phyloP scores from a whole-genome alignment of 257 asterid genomes.

The Forsythia viridissima region DNA sequence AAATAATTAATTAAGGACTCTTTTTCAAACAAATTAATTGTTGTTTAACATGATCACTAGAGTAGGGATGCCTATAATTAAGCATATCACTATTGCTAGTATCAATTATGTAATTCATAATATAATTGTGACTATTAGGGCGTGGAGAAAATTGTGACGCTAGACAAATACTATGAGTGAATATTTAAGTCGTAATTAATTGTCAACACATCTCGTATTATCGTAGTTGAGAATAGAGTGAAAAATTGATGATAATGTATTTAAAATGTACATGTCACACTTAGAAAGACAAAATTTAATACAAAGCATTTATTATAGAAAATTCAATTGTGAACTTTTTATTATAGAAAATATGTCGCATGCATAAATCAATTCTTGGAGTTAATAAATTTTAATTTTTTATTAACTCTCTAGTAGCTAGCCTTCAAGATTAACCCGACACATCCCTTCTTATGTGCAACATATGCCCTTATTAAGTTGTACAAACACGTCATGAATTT shows the following conservation, averaged over 20 bases:
- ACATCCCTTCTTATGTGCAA: too few relatives aligned
- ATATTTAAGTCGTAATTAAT: too few relatives aligned
- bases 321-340: too few relatives aligned
- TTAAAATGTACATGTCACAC: background rate
- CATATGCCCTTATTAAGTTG: background rate
- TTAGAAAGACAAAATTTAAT: too few relatives aligned
- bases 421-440: background rate
- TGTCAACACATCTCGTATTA: background rate
- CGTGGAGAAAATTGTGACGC: background rate
- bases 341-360: background rate
- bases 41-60: background rate
- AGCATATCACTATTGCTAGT: background rate
- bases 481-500: background rate
- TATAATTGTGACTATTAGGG: background rate
- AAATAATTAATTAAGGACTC: background rate
- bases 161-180: background rate
- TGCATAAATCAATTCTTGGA: background rate
- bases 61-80: background rate
- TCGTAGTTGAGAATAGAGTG: background rate
- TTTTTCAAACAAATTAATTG: background rate
- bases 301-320: background rate
- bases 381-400: too few relatives aligned
- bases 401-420: too few relatives aligned
- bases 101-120: too few relatives aligned
- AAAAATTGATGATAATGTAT: too few relatives aligned